These are phyloP conservation scores for Dothistroma septosporum DNA, from an alignment of 2,329 filamentous ascomycete species.

Conservation along the genomic window DNA sequence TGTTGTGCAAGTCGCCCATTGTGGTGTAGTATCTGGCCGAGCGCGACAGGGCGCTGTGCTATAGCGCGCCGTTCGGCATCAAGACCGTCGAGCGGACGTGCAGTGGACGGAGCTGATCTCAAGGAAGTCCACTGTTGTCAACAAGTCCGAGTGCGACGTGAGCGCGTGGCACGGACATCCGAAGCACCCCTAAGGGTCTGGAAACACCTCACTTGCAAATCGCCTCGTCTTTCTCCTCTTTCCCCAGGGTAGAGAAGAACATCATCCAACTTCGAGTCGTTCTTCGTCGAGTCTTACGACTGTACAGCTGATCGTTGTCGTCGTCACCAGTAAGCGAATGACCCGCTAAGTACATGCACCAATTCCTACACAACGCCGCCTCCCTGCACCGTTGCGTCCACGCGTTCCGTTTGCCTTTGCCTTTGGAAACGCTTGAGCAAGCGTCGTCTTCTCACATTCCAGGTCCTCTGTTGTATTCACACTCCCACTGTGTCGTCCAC, in stretches of 20 bases:
- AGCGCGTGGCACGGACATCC: background rate
- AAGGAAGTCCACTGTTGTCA: background rate
- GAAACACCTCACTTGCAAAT: background rate
- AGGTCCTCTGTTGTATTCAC: background rate
- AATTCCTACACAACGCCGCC: background rate
- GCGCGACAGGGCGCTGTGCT: conserved; percentile 20
- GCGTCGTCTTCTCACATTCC: background rate
- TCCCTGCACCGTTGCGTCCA: background rate
- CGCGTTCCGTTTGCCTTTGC: conserved; percentile 16
- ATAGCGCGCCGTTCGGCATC: conserved; percentile 20
- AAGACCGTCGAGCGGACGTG: conserved; percentile 34
- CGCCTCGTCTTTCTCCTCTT: background rate
- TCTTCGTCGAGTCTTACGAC: too few species aligned
- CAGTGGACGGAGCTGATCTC: too few species aligned
- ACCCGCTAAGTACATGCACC: background rate
- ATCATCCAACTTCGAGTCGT: too few species aligned
- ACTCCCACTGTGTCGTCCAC: background rate
- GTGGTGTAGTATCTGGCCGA: conserved; percentile 9
- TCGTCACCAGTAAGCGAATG: too few species aligned
- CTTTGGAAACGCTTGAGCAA: conserved; percentile 11
- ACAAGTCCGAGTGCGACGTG: background rate
- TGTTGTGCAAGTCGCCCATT: conserved; percentile 84
- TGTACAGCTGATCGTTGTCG: background rate
- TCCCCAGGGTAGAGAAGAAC: too few species aligned
- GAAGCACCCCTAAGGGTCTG: background rate